These are phyloP conservation scores for Termitomyces sp. DNA, from an alignment of 768 basidiomycete genomes.

Conservation along the genomic window DNA sequence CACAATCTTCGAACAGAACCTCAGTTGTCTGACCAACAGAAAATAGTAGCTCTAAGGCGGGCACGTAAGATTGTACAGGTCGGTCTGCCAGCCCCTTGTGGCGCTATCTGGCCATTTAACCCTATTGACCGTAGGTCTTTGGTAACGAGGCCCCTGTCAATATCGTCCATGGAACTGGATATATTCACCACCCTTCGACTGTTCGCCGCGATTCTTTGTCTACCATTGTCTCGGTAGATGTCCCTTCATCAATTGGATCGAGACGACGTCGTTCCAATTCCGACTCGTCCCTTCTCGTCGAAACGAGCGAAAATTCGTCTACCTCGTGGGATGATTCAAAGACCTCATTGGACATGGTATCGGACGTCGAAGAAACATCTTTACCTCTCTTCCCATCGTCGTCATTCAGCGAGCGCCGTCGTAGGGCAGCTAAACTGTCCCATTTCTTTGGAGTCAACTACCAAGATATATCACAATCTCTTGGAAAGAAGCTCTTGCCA, in stretches of 20 bases:
- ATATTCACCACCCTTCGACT: background rate
- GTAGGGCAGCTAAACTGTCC: constrained; percentile 47
- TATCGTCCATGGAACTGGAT: constrained; percentile 20
- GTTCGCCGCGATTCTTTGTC: constrained; percentile 9
- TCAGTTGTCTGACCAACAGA: constrained; percentile 20
- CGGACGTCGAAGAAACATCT: background rate
- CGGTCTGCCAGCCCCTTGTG: background rate
- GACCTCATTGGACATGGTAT: background rate
- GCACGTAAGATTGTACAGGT: constrained; percentile 50
- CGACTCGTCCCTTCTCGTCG: constrained; percentile 3
- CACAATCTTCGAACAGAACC: constrained; percentile 9
- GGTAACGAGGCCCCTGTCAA: constrained; percentile 42
- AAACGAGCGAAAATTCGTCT: background rate
- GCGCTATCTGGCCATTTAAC: background rate
- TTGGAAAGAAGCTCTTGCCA: constrained; percentile 7
- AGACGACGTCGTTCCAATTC: constrained; percentile 12
- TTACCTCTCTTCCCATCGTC: background rate
- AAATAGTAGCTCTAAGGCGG: constrained; percentile 35
- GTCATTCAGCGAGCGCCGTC: constrained; percentile 18
- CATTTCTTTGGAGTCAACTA: constrained; percentile 53
- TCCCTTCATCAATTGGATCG: background rate
- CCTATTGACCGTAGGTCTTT: constrained; percentile 31
- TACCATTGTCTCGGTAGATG: constrained; percentile 5
- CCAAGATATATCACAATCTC: constrained; percentile 32
- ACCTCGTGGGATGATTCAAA: background rate